Base-by-base conservation (phyloP, 345 rosid genomes). In the Erysimum cheiranthoides region DNA sequence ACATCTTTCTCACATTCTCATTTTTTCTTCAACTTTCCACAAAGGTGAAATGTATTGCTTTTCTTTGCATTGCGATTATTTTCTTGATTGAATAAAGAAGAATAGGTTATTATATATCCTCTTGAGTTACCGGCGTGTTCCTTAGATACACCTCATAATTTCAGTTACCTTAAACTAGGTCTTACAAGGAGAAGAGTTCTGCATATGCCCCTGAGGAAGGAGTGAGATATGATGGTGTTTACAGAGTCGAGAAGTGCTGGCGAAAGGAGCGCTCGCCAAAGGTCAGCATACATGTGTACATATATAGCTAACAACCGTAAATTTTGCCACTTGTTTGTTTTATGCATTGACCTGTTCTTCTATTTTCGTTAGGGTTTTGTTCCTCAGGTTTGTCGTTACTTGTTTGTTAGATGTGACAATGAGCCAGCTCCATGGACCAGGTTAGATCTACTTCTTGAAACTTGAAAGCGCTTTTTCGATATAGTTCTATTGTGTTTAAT, bases 151-250 rank as follows among this genome's bases (percentile, higher is more conserved):
- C 8, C 49, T 46, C 51, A n/a, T 46, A 46, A 16, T 46, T n/a
- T 46, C 10, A 46, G 21, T 46, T 6, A 2, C 1, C 21, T 1
- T 38, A 38, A 46, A 6, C 10, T 46, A 46, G 94, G 74, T 86
- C 91, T 10, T 83, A 69, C 81, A 89, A 86, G 53, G 91, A 89
- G 67, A 86, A 79, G 67, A 69, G 84, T 5, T 86, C 93, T 71
- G 71, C 91, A 0, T 89, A 88, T 82, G 90, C 95, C 18, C 93
- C 91, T 4, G 88, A 80, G 80, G 51, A 61, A n/a, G 91, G 89
- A 10, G 81, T 86, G 21, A 79, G 95, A 50, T 91, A 89, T 78
- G 93, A 91, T 46, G 97, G 95, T 10, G 66, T 88, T 38, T 89
- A 89, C 53, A 81, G 95, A 67, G 81, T 91, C 12, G 93, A 46